phyloP scores from a whole-genome alignment of 306 rosid genomes.

The Astragalus membranaceus region DNA sequence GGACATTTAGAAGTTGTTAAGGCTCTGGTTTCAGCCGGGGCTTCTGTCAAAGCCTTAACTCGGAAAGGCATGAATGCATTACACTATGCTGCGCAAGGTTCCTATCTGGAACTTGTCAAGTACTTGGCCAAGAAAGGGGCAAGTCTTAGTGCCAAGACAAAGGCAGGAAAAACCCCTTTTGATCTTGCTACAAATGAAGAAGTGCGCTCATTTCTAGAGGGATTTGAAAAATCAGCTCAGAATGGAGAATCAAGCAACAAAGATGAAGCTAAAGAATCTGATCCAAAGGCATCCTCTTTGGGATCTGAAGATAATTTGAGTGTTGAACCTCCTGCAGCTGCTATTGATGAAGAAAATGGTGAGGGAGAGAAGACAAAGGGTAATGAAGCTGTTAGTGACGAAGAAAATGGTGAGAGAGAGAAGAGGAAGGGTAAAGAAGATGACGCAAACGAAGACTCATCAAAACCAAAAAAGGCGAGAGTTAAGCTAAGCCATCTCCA shows the following conservation, averaged over 20 bases:
- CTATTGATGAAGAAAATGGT: conserved; percentile 28
- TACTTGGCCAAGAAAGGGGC: conserved; percentile 83
- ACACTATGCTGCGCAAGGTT: conserved; percentile 85
- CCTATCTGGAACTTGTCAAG: conserved; percentile 70
- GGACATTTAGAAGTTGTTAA: conserved; percentile 76
- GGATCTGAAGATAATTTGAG: conserved; percentile 32
- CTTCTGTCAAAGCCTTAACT: conserved; percentile 52
- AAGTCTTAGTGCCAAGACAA: conserved; percentile 53
- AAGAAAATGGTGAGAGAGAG: conserved; percentile 26
- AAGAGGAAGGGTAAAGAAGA: conserved; percentile 63
- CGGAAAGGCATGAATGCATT: conserved; percentile 84
- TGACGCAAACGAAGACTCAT: conserved; percentile 28
- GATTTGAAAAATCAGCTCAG: conserved; percentile 32
- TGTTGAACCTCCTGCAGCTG: conserved; percentile 28
- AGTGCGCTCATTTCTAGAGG: conserved; percentile 55
- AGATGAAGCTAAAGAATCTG: conserved; percentile 38
- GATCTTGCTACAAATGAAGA: conserved; percentile 72
- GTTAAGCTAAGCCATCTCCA: conserved; percentile 61
- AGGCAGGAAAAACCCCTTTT: conserved; percentile 68
- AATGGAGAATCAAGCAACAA: conserved; percentile 33
- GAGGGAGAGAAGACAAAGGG: conserved; percentile 57
- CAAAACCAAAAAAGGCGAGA: conserved; percentile 51
- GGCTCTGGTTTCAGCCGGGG: conserved; percentile 56
- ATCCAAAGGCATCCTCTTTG: conserved; percentile 27
- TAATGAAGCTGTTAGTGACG: conserved; percentile 20